Evolutionary conservation across 1,284 basidiomycete genomes (phyloP), one percentile per base, ranked within the genome.

Genomic region (Cryptococcus sp.): DNA sequence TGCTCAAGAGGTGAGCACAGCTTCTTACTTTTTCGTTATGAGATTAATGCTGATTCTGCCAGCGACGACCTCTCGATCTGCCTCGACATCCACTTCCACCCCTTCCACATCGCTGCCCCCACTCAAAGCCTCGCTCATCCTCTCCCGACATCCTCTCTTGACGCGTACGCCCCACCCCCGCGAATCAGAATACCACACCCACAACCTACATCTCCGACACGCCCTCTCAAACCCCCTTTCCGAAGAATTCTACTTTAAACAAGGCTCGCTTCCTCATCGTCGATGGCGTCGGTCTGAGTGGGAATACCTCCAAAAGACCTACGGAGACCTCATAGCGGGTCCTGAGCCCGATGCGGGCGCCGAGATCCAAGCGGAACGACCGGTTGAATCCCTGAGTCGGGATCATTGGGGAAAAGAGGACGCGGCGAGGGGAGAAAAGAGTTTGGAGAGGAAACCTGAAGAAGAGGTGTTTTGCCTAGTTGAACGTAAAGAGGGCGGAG

Each of bases 201-300:
- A 95, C 79, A 87, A 92, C 67, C 78, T 82, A 10, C 81, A 85
- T 46, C 81, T 97, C 56, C 82, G 84, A 56, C 84, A 88, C 58
- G 85, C 90, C 5, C 75, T 97, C 36, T 84, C 86, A 66, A 91
- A 92, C 65, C 92, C 93, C 0, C 85, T 91, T 71, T 85, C 89
- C 16, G 80, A 82, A 49, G 84, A 90, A 37, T 94, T 95, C 72
- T 97, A 95, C 78, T 97, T 97, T 79, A 93, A 93, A 73, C 83
- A 85, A 51, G 93, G 92, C 1, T 89, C 89, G 0, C 78, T 90
- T 3, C 81, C 94, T 28, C 85, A 93, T 68, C 83, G 83, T 36
- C 80, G 85, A 43, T 97, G 92, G 68, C 82, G 78, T 42, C 71
- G 80, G 45, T 82, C 87, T 60, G 85, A 91, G 64, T 79, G 81